Conservation (phyloP, 164 flowering plant genomes). For the Brasenia schreberi region DNA sequence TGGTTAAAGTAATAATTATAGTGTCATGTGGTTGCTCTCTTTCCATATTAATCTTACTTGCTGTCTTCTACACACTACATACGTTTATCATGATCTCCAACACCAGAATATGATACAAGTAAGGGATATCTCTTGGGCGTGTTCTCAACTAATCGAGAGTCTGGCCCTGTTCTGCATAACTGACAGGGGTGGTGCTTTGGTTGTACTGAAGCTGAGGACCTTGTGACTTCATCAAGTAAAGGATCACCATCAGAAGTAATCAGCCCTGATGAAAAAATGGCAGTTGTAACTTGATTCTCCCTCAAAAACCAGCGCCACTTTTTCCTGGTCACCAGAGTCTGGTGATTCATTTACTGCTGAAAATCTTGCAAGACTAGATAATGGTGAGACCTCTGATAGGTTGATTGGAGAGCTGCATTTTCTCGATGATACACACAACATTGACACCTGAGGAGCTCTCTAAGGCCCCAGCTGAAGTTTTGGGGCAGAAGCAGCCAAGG, state of each 20-base stretch:
- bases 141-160: no score
- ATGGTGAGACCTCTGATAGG: constrained; percentile 75
- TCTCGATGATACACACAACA: constrained; percentile 62
- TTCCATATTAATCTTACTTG: no score
- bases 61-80: no score
- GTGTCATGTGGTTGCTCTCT: no score
- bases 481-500: constrained; percentile 98
- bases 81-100: no score
- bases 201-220: constrained; percentile 71
- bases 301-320: constrained; percentile 55
- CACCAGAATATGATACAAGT: no score
- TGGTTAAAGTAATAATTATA: no score
- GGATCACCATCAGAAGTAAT: constrained; percentile 68
- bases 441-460: constrained; percentile 88
- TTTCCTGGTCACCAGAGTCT: constrained; percentile 82
- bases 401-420: constrained; percentile 84
- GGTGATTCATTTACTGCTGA: constrained; percentile 68
- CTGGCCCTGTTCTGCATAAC: no score
- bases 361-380: constrained; percentile 51
- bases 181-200: no score
- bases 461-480: constrained; percentile 95
- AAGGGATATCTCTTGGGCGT: no score
- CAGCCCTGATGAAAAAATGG: constrained; percentile 53
- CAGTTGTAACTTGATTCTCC: constrained; percentile 48
- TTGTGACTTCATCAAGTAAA: constrained; percentile 46